These are phyloP conservation scores for Lycium ferocissimum DNA, from an alignment of 257 asterid genomes.

Conservation along the genomic window DNA sequence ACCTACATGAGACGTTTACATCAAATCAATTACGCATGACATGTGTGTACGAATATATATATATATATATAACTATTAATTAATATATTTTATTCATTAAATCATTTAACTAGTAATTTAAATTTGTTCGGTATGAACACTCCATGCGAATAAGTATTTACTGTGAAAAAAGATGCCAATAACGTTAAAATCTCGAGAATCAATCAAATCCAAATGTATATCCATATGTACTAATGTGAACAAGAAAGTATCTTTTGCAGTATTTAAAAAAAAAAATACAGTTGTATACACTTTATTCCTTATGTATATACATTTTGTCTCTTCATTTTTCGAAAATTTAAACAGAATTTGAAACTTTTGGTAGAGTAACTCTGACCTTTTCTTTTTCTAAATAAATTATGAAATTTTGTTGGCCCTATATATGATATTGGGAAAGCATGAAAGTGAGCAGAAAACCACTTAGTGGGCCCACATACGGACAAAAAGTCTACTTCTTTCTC, in stretches of 20 bases:
- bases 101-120: no score
- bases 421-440: not conserved
- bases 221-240: not conserved
- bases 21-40: no score
- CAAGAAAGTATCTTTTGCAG: not conserved
- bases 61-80: no score
- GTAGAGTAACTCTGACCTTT: constrained; percentile 13
- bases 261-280: not conserved
- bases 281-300: not conserved
- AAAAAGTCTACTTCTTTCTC: constrained; percentile 26
- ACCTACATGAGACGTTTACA: no score
- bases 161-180: not conserved
- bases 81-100: no score
- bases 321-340: constrained; percentile 2
- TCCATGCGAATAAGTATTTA: no score
- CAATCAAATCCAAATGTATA: constrained; percentile 7
- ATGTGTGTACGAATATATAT: no score
- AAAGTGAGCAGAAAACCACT: not conserved
- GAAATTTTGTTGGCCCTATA: constrained; percentile 21
- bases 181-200: not conserved
- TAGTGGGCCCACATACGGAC: constrained; percentile 12
- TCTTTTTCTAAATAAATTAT: not conserved
- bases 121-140: no score
- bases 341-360: not conserved
- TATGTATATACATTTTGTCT: constrained; percentile 11